Conservation (phyloP, 495 filamentous ascomycete genomes). For the Ascodesmis nigricans region DNA sequence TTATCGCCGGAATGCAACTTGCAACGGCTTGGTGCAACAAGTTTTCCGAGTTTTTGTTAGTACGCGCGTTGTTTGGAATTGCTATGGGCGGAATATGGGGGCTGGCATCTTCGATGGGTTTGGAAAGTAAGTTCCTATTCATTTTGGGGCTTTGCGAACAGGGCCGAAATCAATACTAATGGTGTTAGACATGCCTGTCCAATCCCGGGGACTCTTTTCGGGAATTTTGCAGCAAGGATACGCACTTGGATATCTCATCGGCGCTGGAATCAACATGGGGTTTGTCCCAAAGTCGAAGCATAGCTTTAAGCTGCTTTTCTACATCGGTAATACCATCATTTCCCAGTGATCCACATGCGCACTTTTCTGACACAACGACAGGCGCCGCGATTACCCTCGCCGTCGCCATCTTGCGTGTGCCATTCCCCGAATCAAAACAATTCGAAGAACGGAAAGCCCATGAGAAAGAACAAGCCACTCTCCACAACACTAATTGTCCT, state of each 20-base stretch:
- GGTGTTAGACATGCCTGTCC: slow-evolving; percentile 14
- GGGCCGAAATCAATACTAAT: too few relatives aligned
- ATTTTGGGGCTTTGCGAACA: not conserved
- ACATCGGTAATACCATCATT: too few relatives aligned
- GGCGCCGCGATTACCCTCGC: slow-evolving; percentile 40
- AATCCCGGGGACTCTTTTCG: slow-evolving; percentile 51
- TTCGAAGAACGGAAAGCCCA: slow-evolving; percentile 32
- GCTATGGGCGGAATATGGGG: slow-evolving; percentile 72
- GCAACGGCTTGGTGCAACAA: slow-evolving; percentile 29
- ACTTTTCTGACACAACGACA: too few relatives aligned
- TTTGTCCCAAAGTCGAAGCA: slow-evolving; percentile 25
- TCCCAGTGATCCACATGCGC: too few relatives aligned
- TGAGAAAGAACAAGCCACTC: slow-evolving; percentile 1
- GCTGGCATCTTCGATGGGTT: too few relatives aligned
- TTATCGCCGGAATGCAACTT: slow-evolving; percentile 37
- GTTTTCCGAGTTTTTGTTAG: slow-evolving; percentile 33
- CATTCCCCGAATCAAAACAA: slow-evolving; percentile 48
- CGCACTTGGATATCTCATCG: slow-evolving; percentile 50
- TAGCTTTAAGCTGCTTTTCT: slow-evolving; percentile 20
- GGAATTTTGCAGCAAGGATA: slow-evolving; percentile 63
- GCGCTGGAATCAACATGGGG: slow-evolving; percentile 45
- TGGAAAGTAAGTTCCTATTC: slow-evolving; percentile 8
- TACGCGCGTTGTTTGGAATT: slow-evolving; percentile 42
- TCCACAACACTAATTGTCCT: too few relatives aligned
- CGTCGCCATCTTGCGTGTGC: slow-evolving; percentile 38